Base-by-base conservation (phyloP, 2,329 filamentous ascomycete species). In the Penicillium sp. region DNA sequence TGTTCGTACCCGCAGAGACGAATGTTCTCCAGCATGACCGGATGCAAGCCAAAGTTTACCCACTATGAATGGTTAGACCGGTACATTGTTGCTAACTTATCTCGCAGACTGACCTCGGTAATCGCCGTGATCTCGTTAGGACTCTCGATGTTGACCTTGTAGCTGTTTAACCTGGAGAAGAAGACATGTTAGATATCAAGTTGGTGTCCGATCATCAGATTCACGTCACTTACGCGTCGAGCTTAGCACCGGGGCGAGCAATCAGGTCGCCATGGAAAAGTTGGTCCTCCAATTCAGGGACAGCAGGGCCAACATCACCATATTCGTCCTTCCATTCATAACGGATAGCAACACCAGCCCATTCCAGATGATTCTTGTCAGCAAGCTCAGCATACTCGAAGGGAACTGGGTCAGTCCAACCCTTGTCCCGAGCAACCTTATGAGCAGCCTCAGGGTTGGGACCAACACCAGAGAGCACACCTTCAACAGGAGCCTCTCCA, bases 271-370 rank as follows among this genome's bases (percentile, higher is more conserved):
- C 75, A 0, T 82, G 80, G 53, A 95, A 99, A 7, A 99, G 84
- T 64, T 88, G 78, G 8, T 81, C 65, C 77, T 97, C 93, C 0
- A 99, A 83, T 46, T 85, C 82, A 0, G 82, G 78, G 51, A 87
- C 82, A 48, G 78, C 79, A 0, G 92, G 92, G 7, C 88, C 93
- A 52, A 99, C 79, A 39, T 97, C 93, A 2, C 93, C 94, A 63
- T 82, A 89, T 3, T 96, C 90, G 11, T 92, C 91, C 18, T 86
- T 81, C 89, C 89, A 97, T 67, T 92, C 85, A 65, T 97, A 97
- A 42, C 89, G 80, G 0, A 70, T 76, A n/a, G 85, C 87, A 53
- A 83, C 82, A 37, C 78, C 77, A 50, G 79, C 77, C 84, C 79
- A 85, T 7, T 74, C 70, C 14, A 69, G 67, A n/a, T 66, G 57